A percentile compares a stretch with the other conserved stretches of the same genome.
phyloP scores from a whole-genome alignment of 192 early-diverging fungal genomes.

The Phycomyces nitens region DNA sequence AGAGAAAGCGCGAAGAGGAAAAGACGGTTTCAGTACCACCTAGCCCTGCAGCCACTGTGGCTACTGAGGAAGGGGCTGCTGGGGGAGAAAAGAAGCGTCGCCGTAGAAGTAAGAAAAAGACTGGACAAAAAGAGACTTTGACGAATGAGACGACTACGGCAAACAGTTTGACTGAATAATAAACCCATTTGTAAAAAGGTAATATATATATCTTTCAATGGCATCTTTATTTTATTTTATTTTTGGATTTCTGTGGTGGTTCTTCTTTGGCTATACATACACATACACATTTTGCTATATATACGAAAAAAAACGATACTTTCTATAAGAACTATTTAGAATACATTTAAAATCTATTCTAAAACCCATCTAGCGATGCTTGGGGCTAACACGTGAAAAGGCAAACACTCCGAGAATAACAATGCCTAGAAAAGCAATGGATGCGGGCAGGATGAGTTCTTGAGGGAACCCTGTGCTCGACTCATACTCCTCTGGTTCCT shows the following conservation, averaged over 20 bases:
- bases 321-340: no score
- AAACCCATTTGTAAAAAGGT: not conserved
- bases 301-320: no score
- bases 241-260: not conserved
- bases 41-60: no score
- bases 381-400: slow-evolving; percentile 10
- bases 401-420: slow-evolving; percentile 46
- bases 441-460: slow-evolving; percentile 42
- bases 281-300: no score
- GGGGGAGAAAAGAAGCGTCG: not conserved
- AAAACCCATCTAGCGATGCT: not conserved
- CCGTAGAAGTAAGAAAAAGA: not conserved
- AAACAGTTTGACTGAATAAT: no score
- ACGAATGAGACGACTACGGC: no score
- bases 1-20: not conserved
- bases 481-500: slow-evolving; percentile 6
- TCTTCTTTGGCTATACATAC: not conserved
- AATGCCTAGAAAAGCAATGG: slow-evolving; percentile 37
- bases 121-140: not conserved
- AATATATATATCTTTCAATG: not conserved
- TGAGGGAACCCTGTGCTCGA: slow-evolving; percentile 10
- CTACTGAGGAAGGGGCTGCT: no score
- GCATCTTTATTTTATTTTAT: not conserved
- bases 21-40: not conserved
- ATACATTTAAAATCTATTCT: not conserved